Evolutionary conservation across 345 rosid genomes (phyloP).

Genomic region (Gossypium thurberi): DNA sequence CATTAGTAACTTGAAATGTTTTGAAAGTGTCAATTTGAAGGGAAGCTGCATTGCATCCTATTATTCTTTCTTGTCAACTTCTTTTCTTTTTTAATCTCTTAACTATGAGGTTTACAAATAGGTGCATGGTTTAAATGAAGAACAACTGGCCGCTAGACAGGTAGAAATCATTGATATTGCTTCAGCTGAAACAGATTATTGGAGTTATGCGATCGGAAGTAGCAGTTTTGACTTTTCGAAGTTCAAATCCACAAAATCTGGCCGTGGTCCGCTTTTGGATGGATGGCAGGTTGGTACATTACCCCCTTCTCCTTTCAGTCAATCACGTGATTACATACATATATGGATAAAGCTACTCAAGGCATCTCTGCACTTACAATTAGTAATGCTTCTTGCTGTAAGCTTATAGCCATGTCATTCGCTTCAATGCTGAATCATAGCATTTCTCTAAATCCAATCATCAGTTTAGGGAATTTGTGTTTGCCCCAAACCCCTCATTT

Average conservation of each 20-base stretch:
- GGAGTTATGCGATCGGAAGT: conserved; percentile 53
- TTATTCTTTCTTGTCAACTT: neutral
- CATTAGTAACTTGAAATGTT: neutral
- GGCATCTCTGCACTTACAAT: neutral
- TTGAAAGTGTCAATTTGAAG: neutral
- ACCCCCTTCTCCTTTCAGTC: neutral
- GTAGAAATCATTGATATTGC: conserved; percentile 58
- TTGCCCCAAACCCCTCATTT: neutral
- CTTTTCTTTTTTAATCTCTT: conserved; percentile 11
- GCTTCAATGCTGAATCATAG: neutral
- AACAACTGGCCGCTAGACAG: conserved; percentile 44
- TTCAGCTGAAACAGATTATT: conserved; percentile 52
- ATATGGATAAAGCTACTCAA: neutral
- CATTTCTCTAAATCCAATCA: neutral
- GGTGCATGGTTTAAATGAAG: conserved; percentile 51
- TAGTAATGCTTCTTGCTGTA: neutral
- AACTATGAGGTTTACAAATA: conserved; percentile 19
- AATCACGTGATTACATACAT: neutral
- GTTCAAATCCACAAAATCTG: conserved; percentile 46
- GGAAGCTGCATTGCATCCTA: conserved; percentile 1
- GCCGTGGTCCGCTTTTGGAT: conserved; percentile 56
- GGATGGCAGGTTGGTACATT: conserved; percentile 59
- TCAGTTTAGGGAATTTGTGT: conserved; percentile 12
- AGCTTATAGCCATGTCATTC: neutral
- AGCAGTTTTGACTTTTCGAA: conserved; percentile 35